Conservation (phyloP, 306 rosid genomes). For the Cyclanthera cordifolia region DNA sequence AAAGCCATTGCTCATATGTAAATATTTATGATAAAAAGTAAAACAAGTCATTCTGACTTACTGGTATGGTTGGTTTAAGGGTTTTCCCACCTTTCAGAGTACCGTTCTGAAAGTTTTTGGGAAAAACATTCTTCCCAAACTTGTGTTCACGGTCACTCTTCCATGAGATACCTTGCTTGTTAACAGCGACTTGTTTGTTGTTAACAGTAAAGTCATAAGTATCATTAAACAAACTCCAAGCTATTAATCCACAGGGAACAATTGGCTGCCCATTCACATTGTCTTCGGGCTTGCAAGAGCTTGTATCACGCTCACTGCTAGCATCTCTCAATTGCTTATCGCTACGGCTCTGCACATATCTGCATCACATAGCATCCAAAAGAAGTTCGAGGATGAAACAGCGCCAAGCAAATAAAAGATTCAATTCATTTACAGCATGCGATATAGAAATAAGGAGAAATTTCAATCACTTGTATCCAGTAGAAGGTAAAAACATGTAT, state of each 20-base stretch:
- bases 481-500: neutral
- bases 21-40: conserved; percentile 3
- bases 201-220: conserved; percentile 53
- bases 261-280: conserved; percentile 22
- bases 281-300: conserved; percentile 63
- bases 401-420: neutral
- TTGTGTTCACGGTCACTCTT: conserved; percentile 87
- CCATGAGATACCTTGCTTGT: conserved; percentile 77
- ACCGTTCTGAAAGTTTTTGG: conserved; percentile 74
- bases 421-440: neutral
- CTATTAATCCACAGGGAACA: conserved; percentile 93
- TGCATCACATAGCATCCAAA: conserved; percentile 18
- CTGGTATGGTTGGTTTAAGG: conserved; percentile 27
- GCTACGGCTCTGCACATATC: conserved; percentile 92
- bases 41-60: conserved; percentile 28
- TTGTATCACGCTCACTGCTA: conserved; percentile 6
- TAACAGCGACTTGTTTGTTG: conserved; percentile 26
- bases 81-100: conserved; percentile 44
- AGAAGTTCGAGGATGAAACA: conserved; percentile 1
- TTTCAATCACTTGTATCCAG: neutral
- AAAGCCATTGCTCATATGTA: neutral
- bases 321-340: conserved; percentile 60
- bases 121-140: conserved; percentile 74
- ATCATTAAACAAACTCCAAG: conserved; percentile 96
- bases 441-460: neutral